These are phyloP conservation scores for Tephrocybe sp. DNA, from an alignment of 768 basidiomycete genomes.

Conservation along the genomic window DNA sequence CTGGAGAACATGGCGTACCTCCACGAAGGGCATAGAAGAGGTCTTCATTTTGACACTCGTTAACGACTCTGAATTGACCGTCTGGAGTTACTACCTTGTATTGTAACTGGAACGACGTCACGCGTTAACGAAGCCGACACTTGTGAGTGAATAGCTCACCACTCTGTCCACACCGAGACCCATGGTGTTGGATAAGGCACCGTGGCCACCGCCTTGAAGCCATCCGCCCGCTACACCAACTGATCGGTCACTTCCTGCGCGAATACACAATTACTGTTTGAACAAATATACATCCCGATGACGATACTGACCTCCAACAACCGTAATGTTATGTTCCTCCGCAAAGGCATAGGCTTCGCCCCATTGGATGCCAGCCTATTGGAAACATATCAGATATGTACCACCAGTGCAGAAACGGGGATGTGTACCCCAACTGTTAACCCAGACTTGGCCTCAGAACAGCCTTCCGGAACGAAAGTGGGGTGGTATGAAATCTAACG, in stretches of 20 bases:
- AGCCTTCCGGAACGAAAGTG: slow-evolving; percentile 34
- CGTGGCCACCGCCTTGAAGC: slow-evolving; percentile 45
- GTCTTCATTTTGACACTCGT: slow-evolving; percentile 48
- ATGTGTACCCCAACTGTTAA: slow-evolving; percentile 35
- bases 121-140: neutral
- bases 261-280: neutral
- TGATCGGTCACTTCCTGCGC: slow-evolving; percentile 33
- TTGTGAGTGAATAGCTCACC: slow-evolving; percentile 22
- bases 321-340: slow-evolving; percentile 38
- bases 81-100: slow-evolving; percentile 54
- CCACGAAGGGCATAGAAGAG: slow-evolving; percentile 54
- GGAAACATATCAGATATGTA: neutral
- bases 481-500: slow-evolving; percentile 32
- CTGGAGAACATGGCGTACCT: slow-evolving; percentile 20
- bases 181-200: slow-evolving; percentile 39
- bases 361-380: slow-evolving; percentile 45
- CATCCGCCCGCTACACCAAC: slow-evolving; percentile 43
- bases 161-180: slow-evolving; percentile 46
- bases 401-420: neutral
- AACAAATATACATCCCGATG: neutral
- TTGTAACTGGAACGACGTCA: slow-evolving; percentile 32
- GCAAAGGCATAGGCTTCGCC: slow-evolving; percentile 41
- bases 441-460: slow-evolving; percentile 23
- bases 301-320: slow-evolving; percentile 37
- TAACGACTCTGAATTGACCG: slow-evolving; percentile 41